Percentiles rank a stretch among this genome's conserved stretches.
Conservation (phyloP, 208 protist species). For the Vickermania spadyakhi region DNA sequence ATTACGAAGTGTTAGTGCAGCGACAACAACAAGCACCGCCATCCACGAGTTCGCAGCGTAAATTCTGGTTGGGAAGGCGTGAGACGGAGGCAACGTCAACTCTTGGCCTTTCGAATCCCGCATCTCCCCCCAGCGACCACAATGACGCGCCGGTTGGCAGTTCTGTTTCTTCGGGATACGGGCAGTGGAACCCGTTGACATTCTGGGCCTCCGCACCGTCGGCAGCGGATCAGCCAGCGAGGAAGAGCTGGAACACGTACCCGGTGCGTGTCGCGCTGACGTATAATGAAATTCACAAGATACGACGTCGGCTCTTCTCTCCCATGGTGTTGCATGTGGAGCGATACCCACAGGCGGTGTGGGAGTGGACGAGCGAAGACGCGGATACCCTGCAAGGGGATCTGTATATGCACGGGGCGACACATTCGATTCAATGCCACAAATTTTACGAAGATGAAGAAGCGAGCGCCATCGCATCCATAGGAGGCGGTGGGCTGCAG, state of each 20-base stretch:
- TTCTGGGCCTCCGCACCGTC: no score
- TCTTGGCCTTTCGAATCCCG: background rate
- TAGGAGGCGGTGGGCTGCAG: no score
- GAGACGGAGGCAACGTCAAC: background rate
- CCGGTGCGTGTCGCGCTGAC: slow-evolving; percentile 37
- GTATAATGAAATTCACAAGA: slow-evolving; percentile 48
- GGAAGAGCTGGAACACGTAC: slow-evolving; percentile 11
- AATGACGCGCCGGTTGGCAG: no score
- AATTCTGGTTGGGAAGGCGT: no score
- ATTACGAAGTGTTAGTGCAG: background rate
- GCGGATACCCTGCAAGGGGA: slow-evolving; percentile 27
- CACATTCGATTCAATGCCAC: slow-evolving; percentile 36
- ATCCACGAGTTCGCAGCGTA: background rate
- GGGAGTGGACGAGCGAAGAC: slow-evolving; percentile 35
- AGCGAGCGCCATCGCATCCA: no score
- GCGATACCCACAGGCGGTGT: slow-evolving; percentile 62
- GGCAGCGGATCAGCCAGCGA: no score
- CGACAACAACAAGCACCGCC: background rate
- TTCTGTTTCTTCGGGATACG: no score
- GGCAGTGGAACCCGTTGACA: no score
- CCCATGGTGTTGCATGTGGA: slow-evolving; percentile 39
- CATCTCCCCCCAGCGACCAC: background rate
- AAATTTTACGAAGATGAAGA: no score
- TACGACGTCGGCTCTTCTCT: slow-evolving; percentile 32
- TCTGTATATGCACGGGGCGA: slow-evolving; percentile 52